Percentiles rank a stretch among this genome's conserved stretches.
Evolutionary conservation across 257 asterid genomes (phyloP).

Genomic region (Echium plantagineum): DNA sequence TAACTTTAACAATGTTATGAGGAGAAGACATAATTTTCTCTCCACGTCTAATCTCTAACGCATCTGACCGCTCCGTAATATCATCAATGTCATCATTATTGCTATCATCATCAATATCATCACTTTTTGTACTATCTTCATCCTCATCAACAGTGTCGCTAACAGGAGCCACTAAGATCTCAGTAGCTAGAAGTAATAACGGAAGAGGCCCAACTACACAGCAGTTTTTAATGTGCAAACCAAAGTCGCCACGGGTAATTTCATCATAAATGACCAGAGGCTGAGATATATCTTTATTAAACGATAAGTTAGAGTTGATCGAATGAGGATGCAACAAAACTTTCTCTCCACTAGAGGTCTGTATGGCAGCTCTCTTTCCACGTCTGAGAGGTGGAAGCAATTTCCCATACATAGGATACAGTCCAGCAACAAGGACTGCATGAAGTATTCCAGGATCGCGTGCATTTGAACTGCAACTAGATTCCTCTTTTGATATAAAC

Average conservation of each 20-base stretch:
- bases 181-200: constrained; percentile 58
- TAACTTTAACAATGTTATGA: constrained; percentile 45
- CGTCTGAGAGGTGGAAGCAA: constrained; percentile 31
- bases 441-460: constrained; percentile 75
- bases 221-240: constrained; percentile 53
- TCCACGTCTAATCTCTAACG: constrained; percentile 19
- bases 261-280: constrained; percentile 68
- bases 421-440: constrained; percentile 62
- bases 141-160: constrained; percentile 30
- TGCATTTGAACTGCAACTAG: constrained; percentile 52
- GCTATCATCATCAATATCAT: constrained; percentile 21
- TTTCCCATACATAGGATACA: constrained; percentile 85
- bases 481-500: constrained; percentile 43
- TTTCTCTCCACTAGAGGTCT: constrained; percentile 63
- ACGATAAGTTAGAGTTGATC: constrained; percentile 31
- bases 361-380: constrained; percentile 36
- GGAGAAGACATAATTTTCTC: constrained; percentile 65
- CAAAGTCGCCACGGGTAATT: constrained; percentile 78
- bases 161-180: constrained; percentile 63
- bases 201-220: constrained; percentile 66
- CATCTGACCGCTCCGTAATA: constrained; percentile 22
- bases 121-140: constrained; percentile 38
- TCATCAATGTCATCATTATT: constrained; percentile 23
- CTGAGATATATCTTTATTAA: constrained; percentile 14
- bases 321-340: constrained; percentile 66